Conservation (phyloP, 768 basidiomycete genomes). For the Mycena polygramma region DNA sequence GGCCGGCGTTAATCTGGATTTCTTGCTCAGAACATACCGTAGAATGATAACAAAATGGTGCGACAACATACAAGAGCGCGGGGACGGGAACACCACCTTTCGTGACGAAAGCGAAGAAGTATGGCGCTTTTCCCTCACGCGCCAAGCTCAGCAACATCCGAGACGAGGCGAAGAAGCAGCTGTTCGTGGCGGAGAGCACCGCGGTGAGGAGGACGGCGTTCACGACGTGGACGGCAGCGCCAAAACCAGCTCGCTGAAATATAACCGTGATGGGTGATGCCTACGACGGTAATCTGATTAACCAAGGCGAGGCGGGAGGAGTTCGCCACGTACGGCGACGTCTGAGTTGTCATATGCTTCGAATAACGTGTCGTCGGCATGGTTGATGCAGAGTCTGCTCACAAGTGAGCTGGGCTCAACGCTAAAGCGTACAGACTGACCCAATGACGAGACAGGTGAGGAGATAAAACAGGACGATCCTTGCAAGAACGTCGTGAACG, state of each 20-base stretch:
- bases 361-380: conserved; percentile 55
- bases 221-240: conserved; percentile 71
- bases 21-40: too few relatives aligned
- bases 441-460: conserved; percentile 76
- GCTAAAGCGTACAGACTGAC: not conserved
- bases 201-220: conserved; percentile 78
- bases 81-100: conserved; percentile 73
- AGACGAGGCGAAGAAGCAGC: conserved; percentile 76
- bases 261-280: conserved; percentile 76
- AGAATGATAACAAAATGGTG: not conserved
- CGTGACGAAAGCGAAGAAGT: conserved; percentile 74
- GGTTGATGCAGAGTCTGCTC: conserved; percentile 61
- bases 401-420: too few relatives aligned
- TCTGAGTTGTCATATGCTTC: conserved; percentile 38
- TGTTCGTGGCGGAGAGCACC: conserved; percentile 73
- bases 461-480: conserved; percentile 75
- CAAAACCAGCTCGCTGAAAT: conserved; percentile 72
- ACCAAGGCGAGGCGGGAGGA: not conserved
- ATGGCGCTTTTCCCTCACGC: conserved; percentile 73
- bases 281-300: not conserved
- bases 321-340: conserved; percentile 55
- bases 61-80: conserved; percentile 59
- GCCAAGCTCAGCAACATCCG: conserved; percentile 74
- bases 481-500: not conserved
- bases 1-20: conserved; percentile 58